These are phyloP conservation scores for Ganoderma lucidum DNA, from an alignment of 1,284 basidiomycete species.

Conservation along the genomic window DNA sequence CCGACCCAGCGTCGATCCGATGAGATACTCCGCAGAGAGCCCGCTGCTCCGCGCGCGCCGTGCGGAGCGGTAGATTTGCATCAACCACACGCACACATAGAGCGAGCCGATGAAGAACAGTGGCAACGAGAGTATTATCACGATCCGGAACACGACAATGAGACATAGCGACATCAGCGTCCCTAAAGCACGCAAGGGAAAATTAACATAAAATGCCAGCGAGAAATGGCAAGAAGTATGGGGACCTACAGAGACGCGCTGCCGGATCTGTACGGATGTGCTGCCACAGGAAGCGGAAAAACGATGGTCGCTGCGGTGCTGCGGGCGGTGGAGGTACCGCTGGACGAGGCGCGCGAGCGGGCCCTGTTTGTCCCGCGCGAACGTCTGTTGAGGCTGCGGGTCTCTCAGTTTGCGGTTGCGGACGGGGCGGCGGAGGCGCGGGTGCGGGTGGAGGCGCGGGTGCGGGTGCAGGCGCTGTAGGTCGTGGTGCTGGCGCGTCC, in stretches of 20 bases:
- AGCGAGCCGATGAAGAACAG: slow-evolving; percentile 75
- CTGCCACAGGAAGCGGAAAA: slow-evolving; percentile 59
- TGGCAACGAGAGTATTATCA: slow-evolving; percentile 75
- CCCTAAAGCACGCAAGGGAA: slow-evolving; percentile 53
- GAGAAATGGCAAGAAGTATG: not conserved
- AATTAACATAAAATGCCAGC: not conserved
- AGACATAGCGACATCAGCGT: slow-evolving; percentile 71
- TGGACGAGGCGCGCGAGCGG: slow-evolving; percentile 37
- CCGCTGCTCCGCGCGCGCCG: slow-evolving; percentile 76
- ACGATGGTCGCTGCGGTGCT: slow-evolving; percentile 37
- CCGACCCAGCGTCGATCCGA: slow-evolving; percentile 80
- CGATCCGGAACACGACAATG: slow-evolving; percentile 75
- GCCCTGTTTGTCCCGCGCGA: slow-evolving; percentile 26
- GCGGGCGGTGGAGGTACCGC: slow-evolving; percentile 34
- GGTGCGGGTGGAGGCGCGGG: no score
- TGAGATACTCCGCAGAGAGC: slow-evolving; percentile 73
- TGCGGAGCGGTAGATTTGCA: slow-evolving; percentile 84
- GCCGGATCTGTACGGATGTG: slow-evolving; percentile 75
- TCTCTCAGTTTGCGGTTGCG: not conserved
- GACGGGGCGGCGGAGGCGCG: slow-evolving; percentile 23
- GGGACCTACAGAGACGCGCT: slow-evolving; percentile 69
- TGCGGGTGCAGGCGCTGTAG: slow-evolving; percentile 37
- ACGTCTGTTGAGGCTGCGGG: slow-evolving; percentile 12
- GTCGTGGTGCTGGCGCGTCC: slow-evolving; percentile 51
- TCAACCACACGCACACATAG: slow-evolving; percentile 84